Conservation (phyloP, 768 basidiomycete genomes). For the Crucibulum laeve region DNA sequence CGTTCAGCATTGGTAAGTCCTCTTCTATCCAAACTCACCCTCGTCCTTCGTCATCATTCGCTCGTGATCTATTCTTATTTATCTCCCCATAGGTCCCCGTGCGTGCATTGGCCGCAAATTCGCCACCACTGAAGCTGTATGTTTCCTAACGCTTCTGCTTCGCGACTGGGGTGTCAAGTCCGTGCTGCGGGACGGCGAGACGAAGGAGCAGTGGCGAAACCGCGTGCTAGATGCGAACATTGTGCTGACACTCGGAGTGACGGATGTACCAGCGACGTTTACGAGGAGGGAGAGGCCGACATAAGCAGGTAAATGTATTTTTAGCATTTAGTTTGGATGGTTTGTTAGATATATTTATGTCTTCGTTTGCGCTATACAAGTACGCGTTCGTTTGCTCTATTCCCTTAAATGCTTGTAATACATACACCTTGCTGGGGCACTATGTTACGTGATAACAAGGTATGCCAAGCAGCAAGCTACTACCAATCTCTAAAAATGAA, state of each 20-base stretch:
- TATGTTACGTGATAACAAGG: too few relatives aligned
- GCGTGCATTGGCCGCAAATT: constrained; percentile 55
- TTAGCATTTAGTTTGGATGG: too few relatives aligned
- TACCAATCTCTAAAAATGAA: too few relatives aligned
- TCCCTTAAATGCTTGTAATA: too few relatives aligned
- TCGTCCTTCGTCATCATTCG: background rate
- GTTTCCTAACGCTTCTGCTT: constrained; percentile 46
- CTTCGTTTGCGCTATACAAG: too few relatives aligned
- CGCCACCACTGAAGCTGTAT: constrained; percentile 46
- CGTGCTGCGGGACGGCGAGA: constrained; percentile 32
- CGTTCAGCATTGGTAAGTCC: constrained; percentile 40
- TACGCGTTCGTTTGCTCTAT: too few relatives aligned
- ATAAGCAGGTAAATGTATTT: too few relatives aligned
- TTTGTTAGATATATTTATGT: too few relatives aligned
- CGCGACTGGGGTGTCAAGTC: constrained; percentile 52
- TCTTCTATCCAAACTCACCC: background rate
- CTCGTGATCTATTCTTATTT: background rate
- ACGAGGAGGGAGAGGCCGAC: too few relatives aligned
- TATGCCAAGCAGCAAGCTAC: too few relatives aligned
- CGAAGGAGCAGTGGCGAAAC: constrained; percentile 28
- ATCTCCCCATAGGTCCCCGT: constrained; percentile 33
- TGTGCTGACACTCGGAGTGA: constrained; percentile 28
- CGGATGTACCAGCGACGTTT: constrained; percentile 28
- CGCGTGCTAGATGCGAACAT: constrained; percentile 34
- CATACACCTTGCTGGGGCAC: too few relatives aligned